phyloP scores from a whole-genome alignment of 2,329 filamentous ascomycete species.

The Botrytis paeoniae region DNA sequence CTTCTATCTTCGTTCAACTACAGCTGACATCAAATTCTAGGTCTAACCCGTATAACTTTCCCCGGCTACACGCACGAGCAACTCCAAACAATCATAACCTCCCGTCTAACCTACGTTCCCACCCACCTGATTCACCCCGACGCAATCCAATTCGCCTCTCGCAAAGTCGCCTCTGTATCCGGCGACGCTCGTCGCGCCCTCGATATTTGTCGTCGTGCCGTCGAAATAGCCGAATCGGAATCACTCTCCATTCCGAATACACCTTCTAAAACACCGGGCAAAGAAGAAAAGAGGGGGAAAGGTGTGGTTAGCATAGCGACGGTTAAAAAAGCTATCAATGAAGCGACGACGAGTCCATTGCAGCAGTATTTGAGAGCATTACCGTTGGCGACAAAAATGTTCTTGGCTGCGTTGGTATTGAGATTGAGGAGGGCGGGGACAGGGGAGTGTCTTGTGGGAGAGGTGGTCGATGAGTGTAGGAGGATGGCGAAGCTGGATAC shows the following conservation, averaged over 20 bases:
- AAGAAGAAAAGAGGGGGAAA: slow-evolving; percentile 32
- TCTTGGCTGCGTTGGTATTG: slow-evolving; percentile 78
- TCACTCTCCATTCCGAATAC: slow-evolving; percentile 49
- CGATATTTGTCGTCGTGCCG: slow-evolving; percentile 91
- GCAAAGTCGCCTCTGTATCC: slow-evolving; percentile 94
- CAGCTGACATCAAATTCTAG: slow-evolving; percentile 37
- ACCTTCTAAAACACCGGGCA: slow-evolving; percentile 55
- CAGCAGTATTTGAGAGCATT: slow-evolving; percentile 84
- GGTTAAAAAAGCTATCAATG: slow-evolving; percentile 90
- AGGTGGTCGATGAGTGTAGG: slow-evolving; percentile 83
- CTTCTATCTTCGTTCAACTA: neutral
- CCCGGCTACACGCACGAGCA: slow-evolving; percentile 96
- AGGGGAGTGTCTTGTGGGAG: slow-evolving; percentile 81
- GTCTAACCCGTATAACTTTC: slow-evolving; percentile 92
- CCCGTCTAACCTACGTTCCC: slow-evolving; percentile 82
- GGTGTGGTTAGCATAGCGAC: slow-evolving; percentile 84
- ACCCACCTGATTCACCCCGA: slow-evolving; percentile 89
- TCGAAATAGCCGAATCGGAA: slow-evolving; percentile 88
- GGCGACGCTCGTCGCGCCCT: slow-evolving; percentile 89
- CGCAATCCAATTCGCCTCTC: slow-evolving; percentile 91
- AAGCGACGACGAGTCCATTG: slow-evolving; percentile 88
- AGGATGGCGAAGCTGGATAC: slow-evolving; percentile 61
- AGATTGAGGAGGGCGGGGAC: slow-evolving; percentile 80
- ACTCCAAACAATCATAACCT: slow-evolving; percentile 94
- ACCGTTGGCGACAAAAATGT: slow-evolving; percentile 77